These are phyloP conservation scores for Plasmopara viticola DNA, from an alignment of 352 stramenopile species.

Conservation along the genomic window DNA sequence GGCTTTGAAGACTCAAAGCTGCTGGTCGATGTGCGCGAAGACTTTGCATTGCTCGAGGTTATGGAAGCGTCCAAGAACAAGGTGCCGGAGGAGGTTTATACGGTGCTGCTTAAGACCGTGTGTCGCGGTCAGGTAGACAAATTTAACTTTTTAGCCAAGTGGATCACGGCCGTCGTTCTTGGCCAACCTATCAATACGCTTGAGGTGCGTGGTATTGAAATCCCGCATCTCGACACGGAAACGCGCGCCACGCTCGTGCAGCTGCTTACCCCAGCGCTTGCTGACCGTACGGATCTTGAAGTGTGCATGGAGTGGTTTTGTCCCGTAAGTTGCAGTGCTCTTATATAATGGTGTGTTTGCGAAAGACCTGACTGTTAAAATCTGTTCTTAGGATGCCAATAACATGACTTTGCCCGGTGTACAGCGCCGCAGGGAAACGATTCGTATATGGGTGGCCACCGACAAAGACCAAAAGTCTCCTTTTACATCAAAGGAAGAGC, in stretches of 20 bases:
- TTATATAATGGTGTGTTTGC: conserved; percentile 1
- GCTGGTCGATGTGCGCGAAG: conserved; percentile 67
- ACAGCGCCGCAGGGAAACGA: conserved; percentile 62
- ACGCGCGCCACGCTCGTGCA: conserved; percentile 67
- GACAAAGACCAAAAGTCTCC: conserved; percentile 85
- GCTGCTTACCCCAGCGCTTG: conserved; percentile 73
- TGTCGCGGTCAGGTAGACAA: conserved; percentile 82
- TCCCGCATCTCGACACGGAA: conserved; percentile 66
- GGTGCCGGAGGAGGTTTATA: conserved; percentile 78
- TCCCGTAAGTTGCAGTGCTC: conserved; percentile 37
- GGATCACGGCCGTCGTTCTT: conserved; percentile 78
- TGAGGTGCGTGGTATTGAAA: conserved; percentile 78
- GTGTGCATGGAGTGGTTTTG: conserved; percentile 88
- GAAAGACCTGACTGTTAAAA: conserved; percentile 4
- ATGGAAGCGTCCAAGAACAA: conserved; percentile 68
- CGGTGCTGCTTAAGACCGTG: conserved; percentile 76
- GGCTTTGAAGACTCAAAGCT: conserved; percentile 77
- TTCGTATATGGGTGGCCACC: conserved; percentile 83
- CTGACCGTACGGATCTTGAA: conserved; percentile 75
- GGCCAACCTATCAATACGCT: conserved; percentile 57
- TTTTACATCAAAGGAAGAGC: conserved; percentile 41
- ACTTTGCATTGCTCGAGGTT: conserved; percentile 76
- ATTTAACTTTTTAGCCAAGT: conserved; percentile 85
- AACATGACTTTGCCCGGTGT: conserved; percentile 52
- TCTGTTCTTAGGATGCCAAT: conserved; percentile 41